Base-by-base conservation (phyloP, 2,329 filamentous ascomycete genomes). In the Alternaria panax region DNA sequence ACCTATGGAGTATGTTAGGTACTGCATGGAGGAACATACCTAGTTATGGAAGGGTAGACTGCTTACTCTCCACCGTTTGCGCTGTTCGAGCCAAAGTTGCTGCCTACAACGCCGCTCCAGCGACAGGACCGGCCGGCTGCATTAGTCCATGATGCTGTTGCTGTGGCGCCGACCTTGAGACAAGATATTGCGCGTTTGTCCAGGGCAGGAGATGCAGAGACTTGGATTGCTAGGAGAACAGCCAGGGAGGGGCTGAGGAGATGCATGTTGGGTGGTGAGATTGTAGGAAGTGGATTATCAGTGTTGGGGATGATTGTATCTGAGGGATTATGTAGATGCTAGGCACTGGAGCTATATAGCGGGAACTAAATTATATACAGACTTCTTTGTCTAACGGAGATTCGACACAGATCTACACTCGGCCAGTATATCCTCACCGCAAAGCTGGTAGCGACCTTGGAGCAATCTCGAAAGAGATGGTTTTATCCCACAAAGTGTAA, bases 71-170 rank as follows among this genome's bases (percentile, higher is more conserved):
- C 81, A 24, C 81, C 81, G n/a, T 76, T 79, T 2, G 71, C 73
- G 40, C 65, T 68, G 42, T 82, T 82, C 0, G 70, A 67, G n/a
- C 82, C 82, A 47, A 79, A 84, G 66, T 84, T 84, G 57, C 80
- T 81, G 2, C 82, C 82, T 1, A 84, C 82, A 3, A 75, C 67
- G 7, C 81, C 82, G 0, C 69, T 78, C 64, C 79, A 84, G 1
- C 75, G 79, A 61, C 82, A 84, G 1, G 70, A 73, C 62, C 80
- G 64, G 0, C 80, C 80, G 0, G 75, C 79, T 46, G 72, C 71
- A 46, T 84, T 82, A 2, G 75, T 83, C 82, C 82, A 84, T 20
- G 63, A 75, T 11, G 82, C 82, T 6, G 80, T 83, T 5, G 82
- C 82, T 1, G 77, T 79, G 8, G 72, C 59, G 7, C 80, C 79